phyloP scores from a whole-genome alignment of 2,329 filamentous ascomycete species.

The Fonsecaea monophora region DNA sequence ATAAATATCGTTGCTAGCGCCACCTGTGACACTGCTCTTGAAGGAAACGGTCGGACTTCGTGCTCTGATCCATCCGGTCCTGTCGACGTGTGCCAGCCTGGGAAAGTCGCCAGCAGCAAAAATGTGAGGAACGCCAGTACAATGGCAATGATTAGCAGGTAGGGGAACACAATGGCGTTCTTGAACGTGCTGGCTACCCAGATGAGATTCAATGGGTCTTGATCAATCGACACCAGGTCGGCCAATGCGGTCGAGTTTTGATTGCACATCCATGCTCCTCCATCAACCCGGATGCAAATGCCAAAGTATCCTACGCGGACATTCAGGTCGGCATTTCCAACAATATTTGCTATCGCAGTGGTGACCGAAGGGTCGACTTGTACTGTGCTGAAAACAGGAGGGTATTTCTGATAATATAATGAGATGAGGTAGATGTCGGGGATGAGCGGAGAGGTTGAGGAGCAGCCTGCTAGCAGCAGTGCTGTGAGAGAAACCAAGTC shows the following conservation, averaged over 20 bases:
- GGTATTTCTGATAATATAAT: conserved; percentile 92
- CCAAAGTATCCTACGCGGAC: conserved; percentile 97
- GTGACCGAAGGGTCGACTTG: conserved; percentile 91
- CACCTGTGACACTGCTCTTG: conserved; percentile 87
- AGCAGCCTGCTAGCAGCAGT: conserved; percentile 91
- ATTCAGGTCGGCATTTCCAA: conserved; percentile 80
- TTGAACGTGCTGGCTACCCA: conserved; percentile 98
- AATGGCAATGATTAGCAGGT: conserved; percentile 95
- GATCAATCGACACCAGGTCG: conserved; percentile 84
- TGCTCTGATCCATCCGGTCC: conserved; percentile 81
- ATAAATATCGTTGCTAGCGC: conserved; percentile 90
- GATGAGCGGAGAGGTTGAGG: conserved; percentile 92
- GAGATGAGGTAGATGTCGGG: conserved; percentile 96
- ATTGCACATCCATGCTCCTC: conserved; percentile 90
- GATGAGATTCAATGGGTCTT: conserved; percentile 95
- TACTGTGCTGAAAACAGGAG: conserved; percentile 78
- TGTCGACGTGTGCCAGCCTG: conserved; percentile 93
- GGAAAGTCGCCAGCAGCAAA: conserved; percentile 92
- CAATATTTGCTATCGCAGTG: conserved; percentile 86
- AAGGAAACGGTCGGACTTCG: conserved; percentile 93
- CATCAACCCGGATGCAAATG: conserved; percentile 92
- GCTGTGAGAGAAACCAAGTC: conserved; percentile 59
- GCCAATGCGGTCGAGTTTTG: conserved; percentile 95
- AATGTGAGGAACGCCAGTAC: conserved; percentile 97
- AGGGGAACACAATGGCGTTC: conserved; percentile 97